These are phyloP conservation scores for Aspergillus sp. DNA, from an alignment of 2,329 filamentous ascomycete species.

Conservation along the genomic window DNA sequence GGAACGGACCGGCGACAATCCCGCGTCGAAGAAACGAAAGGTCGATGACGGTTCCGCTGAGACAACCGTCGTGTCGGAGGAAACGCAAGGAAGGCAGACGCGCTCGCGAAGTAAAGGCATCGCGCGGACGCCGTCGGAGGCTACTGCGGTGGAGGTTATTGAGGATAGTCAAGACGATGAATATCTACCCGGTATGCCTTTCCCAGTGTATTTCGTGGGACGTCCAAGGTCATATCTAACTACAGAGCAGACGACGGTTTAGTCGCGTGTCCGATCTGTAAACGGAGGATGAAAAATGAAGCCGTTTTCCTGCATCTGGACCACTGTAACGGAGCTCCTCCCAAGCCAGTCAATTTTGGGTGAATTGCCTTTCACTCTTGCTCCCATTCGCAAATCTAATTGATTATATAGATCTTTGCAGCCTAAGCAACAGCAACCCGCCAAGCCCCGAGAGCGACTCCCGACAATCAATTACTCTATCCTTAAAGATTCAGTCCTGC, in stretches of 20 bases:
- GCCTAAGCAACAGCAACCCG: conserved; percentile 17
- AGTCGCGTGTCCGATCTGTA: conserved; percentile 81
- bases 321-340: conserved; percentile 50
- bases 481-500: conserved; percentile 73
- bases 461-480: conserved; percentile 83
- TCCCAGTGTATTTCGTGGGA: background rate
- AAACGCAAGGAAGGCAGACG: conserved; percentile 32
- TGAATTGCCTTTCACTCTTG: conserved; percentile 14
- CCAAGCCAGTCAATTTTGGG: conserved; percentile 25
- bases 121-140: conserved; percentile 9
- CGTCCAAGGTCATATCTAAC: conserved; percentile 12
- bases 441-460: conserved; percentile 60
- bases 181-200: conserved; percentile 31
- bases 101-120: conserved; percentile 31
- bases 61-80: conserved; percentile 26
- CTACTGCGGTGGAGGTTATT: conserved; percentile 28
- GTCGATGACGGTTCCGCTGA: conserved; percentile 27
- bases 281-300: conserved; percentile 72
- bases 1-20: conserved; percentile 49
- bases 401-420: conserved; percentile 16
- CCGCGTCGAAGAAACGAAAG: conserved; percentile 35
- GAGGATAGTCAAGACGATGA: conserved; percentile 44
- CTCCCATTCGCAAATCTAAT: conserved; percentile 22
- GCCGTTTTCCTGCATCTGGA: conserved; percentile 81
- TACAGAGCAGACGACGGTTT: conserved; percentile 65